These are phyloP conservation scores for Saksenaea vasiformis DNA, from an alignment of 371 early-diverging fungal species.

Conservation along the genomic window DNA sequence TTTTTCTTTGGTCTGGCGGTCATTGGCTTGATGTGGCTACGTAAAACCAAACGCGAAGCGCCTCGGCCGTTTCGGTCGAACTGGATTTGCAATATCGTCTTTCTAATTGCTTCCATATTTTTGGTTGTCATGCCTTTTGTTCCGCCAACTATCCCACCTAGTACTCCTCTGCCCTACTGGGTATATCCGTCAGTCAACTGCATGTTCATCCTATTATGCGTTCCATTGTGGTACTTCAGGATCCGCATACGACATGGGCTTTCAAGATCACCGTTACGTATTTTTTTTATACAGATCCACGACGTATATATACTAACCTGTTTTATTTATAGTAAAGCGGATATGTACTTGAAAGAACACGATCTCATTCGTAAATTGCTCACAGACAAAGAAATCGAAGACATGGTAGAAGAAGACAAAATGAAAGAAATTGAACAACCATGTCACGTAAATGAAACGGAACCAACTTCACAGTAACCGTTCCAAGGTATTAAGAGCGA, in stretches of 20 bases:
- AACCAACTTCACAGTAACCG: no score
- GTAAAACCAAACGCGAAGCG: conserved; percentile 7
- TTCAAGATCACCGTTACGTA: conserved; percentile 5
- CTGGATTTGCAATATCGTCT: conserved; percentile 12
- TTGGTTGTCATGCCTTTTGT: conserved; percentile 16
- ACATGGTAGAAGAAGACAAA: not conserved
- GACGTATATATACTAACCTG: not conserved
- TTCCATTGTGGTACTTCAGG: conserved; percentile 14
- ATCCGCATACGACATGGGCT: conserved; percentile 3
- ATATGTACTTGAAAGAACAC: not conserved
- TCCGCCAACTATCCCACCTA: conserved; percentile 8
- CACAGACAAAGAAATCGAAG: conserved; percentile 8
- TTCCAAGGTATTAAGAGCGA: no score
- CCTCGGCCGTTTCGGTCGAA: conserved; percentile 16
- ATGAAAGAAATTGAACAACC: not conserved
- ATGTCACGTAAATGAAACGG: no score
- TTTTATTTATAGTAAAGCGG: not conserved
- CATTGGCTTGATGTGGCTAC: conserved; percentile 18
- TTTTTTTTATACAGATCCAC: not conserved
- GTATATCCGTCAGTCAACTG: conserved; percentile 10
- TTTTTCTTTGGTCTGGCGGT: conserved; percentile 19
- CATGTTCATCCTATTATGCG: conserved; percentile 10
- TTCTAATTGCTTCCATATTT: conserved; percentile 13
- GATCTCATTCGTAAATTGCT: not conserved
- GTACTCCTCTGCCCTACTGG: conserved; percentile 15